phyloP scores from a whole-genome alignment of 768 basidiomycete genomes.

The Candolleomyces aberdarensis region DNA sequence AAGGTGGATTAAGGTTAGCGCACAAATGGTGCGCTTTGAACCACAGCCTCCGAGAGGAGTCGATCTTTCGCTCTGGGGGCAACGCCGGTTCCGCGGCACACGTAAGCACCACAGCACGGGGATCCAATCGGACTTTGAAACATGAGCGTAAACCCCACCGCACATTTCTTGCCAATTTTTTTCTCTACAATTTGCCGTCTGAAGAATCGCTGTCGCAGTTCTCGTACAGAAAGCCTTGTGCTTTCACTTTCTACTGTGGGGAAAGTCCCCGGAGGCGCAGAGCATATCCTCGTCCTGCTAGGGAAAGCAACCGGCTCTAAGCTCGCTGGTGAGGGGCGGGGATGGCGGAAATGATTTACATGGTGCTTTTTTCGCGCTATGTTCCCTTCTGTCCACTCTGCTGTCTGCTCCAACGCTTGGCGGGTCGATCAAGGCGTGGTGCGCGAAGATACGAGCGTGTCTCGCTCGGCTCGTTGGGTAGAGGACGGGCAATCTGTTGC shows the following conservation, averaged over 20 bases:
- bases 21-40: background rate
- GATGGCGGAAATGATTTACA: conserved; percentile 49
- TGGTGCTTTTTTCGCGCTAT: conserved; percentile 20
- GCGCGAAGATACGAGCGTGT: conserved; percentile 78
- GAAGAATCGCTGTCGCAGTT: conserved; percentile 89
- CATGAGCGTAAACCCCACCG: conserved; percentile 3
- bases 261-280: conserved; percentile 94
- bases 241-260: conserved; percentile 68
- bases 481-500: conserved; percentile 55
- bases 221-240: conserved; percentile 56
- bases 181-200: conserved; percentile 41
- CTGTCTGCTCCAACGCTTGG: conserved; percentile 34
- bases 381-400: conserved; percentile 60
- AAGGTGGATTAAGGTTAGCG: background rate
- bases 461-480: conserved; percentile 40
- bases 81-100: conserved; percentile 5
- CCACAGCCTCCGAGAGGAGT: conserved; percentile 9
- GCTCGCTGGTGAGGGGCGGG: conserved; percentile 58
- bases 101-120: background rate
- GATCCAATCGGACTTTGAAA: conserved; percentile 23
- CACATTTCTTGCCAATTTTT: conserved; percentile 12
- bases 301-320: conserved; percentile 77
- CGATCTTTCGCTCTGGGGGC: conserved; percentile 4
- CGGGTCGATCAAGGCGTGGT: conserved; percentile 42
- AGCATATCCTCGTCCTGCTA: conserved; percentile 52